phyloP scores from a whole-genome alignment of 164 flowering plant genomes.

The Vitis rotundifolia region DNA sequence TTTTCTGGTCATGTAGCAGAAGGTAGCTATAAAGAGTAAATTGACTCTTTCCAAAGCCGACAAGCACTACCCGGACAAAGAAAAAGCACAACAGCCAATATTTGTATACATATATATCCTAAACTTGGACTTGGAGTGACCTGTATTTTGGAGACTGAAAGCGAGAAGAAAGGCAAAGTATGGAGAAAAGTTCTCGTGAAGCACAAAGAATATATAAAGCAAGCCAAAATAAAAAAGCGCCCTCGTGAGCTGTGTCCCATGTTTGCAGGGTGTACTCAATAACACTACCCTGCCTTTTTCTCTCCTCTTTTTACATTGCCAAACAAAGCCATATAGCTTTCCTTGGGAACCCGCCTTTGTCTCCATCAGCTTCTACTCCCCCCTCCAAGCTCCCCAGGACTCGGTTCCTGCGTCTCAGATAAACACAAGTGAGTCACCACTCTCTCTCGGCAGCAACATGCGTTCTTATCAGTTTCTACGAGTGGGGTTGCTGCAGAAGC shows the following conservation, averaged over 20 bases:
- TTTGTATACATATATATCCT: conserved; percentile 1
- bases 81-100: conserved; percentile 28
- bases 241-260: conserved; percentile 41
- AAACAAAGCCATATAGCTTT: conserved; percentile 22
- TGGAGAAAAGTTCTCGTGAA: conserved; percentile 22
- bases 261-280: conserved; percentile 35
- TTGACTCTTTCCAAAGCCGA: conserved; percentile 21
- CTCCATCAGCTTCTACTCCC: neutral
- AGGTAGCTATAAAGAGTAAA: conserved; percentile 19
- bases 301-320: neutral
- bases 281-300: conserved; percentile 5
- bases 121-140: conserved; percentile 3
- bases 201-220: conserved; percentile 6
- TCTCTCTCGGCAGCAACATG: conserved; percentile 17
- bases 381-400: neutral
- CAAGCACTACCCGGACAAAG: conserved; percentile 20
- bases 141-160: conserved; percentile 33
- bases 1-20: neutral
- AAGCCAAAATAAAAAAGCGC: conserved; percentile 6
- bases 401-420: neutral
- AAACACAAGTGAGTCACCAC: neutral
- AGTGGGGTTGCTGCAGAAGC: conserved; percentile 21
- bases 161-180: conserved; percentile 14
- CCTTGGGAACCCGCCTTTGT: neutral
- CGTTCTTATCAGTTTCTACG: conserved; percentile 1